A percentile compares a stretch with the other conserved stretches of the same genome.
These are phyloP conservation scores for Fraxinus dipetala DNA, from an alignment of 305 asterid genomes.

Conservation along the genomic window DNA sequence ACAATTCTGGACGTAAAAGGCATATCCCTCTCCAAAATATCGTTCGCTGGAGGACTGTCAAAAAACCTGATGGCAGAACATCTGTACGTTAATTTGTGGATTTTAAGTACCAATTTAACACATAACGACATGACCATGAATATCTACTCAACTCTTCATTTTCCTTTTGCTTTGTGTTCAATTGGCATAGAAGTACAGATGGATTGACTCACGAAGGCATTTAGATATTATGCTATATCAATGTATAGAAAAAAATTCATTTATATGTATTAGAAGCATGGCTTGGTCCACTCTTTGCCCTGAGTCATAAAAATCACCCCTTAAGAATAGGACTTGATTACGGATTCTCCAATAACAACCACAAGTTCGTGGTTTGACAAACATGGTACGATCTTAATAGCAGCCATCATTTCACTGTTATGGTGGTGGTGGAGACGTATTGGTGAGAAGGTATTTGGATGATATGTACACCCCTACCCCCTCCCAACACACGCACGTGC, in stretches of 20 bases:
- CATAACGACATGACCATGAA: background rate
- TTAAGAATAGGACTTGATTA: background rate
- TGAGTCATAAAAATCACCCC: background rate
- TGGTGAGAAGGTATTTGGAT: background rate
- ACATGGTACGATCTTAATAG: background rate
- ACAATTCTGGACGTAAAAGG: slow-evolving; percentile 48
- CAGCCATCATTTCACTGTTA: background rate
- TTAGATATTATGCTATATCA: background rate
- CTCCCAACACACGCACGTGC: background rate
- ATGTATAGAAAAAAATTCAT: background rate
- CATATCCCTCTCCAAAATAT: slow-evolving; percentile 50
- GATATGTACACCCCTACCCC: background rate
- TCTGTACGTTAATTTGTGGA: slow-evolving; percentile 36
- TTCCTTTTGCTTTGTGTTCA: background rate
- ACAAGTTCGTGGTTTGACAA: background rate
- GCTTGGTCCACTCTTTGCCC: background rate
- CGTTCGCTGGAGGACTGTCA: slow-evolving; percentile 51
- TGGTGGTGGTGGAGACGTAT: background rate
- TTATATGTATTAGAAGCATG: background rate
- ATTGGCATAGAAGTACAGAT: background rate
- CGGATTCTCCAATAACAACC: background rate
- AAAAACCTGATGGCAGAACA: slow-evolving; percentile 44
- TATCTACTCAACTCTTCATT: background rate
- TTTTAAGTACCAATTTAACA: background rate
- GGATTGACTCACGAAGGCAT: background rate